phyloP scores from a whole-genome alignment of 2,329 filamentous ascomycete genomes.

The Botrytis squamosa region DNA sequence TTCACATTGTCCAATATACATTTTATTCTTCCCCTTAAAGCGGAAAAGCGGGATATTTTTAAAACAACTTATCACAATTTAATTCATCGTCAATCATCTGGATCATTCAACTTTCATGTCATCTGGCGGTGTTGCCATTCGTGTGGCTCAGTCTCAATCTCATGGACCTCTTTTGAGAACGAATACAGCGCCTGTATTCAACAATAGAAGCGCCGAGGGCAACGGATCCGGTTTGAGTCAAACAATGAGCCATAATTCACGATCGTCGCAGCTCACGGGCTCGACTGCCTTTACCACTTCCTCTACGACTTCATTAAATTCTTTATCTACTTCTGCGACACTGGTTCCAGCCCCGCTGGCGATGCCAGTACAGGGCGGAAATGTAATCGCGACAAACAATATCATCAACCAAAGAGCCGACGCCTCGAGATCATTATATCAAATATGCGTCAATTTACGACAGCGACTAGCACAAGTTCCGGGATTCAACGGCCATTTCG shows the following conservation, averaged over 20 bases:
- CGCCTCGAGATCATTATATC: conserved; percentile 86
- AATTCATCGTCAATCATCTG: conserved; percentile 9
- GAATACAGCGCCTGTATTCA: conserved; percentile 38
- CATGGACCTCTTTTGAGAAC: conserved; percentile 38
- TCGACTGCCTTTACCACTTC: conserved; percentile 52
- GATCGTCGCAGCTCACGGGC: conserved; percentile 62
- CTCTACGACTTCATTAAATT: conserved; percentile 39
- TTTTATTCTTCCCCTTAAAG: conserved; percentile 6
- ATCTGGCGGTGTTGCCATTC: conserved; percentile 34
- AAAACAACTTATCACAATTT: conserved; percentile 13
- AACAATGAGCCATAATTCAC: conserved; percentile 42
- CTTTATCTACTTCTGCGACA: conserved; percentile 38
- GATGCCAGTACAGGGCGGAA: conserved; percentile 49
- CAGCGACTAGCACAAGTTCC: conserved; percentile 80
- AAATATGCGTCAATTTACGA: conserved; percentile 86
- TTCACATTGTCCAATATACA: conserved; percentile 5
- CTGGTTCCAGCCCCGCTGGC: conserved; percentile 40
- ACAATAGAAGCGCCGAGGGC: conserved; percentile 26
- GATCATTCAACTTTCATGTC: conserved; percentile 33
- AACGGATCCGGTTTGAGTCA: conserved; percentile 32
- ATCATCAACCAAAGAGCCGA: conserved; percentile 98
- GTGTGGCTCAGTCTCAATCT: conserved; percentile 37
- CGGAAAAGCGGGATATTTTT: conserved; percentile 15
- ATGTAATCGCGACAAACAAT: conserved; percentile 77
- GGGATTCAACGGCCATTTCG: conserved; percentile 73